Conservation (phyloP, 371 early-diverging fungal genomes). For the Mortierella sp. region DNA sequence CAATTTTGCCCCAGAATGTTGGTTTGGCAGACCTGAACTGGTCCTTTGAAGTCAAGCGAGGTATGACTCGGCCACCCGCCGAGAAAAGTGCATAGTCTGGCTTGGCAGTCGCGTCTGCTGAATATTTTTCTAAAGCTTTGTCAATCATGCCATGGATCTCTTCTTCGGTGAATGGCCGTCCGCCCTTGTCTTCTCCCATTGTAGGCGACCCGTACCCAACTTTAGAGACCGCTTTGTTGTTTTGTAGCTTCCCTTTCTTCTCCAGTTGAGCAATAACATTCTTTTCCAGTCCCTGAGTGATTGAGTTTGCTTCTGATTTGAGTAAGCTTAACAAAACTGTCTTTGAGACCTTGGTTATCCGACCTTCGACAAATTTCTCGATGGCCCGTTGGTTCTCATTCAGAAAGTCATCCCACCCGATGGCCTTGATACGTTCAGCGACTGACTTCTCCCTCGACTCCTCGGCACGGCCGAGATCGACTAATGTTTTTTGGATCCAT, state of each 20-base stretch:
- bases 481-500: slow-evolving; percentile 33
- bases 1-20: slow-evolving; percentile 50
- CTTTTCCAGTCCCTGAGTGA: slow-evolving; percentile 41
- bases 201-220: neutral
- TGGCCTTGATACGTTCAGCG: slow-evolving; percentile 16
- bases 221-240: slow-evolving; percentile 17
- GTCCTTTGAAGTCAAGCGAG: slow-evolving; percentile 64
- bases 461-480: slow-evolving; percentile 19
- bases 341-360: slow-evolving; percentile 34
- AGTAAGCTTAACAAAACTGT: slow-evolving; percentile 28
- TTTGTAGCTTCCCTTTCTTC: slow-evolving; percentile 42
- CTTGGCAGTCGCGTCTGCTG: slow-evolving; percentile 64
- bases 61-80: slow-evolving; percentile 72
- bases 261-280: slow-evolving; percentile 39
- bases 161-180: slow-evolving; percentile 26
- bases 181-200: neutral
- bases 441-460: slow-evolving; percentile 5
- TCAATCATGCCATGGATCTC: slow-evolving; percentile 51
- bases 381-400: slow-evolving; percentile 37
- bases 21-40: slow-evolving; percentile 51
- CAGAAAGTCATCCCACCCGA: slow-evolving; percentile 36
- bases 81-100: slow-evolving; percentile 78
- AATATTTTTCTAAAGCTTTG: slow-evolving; percentile 55
- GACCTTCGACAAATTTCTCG: slow-evolving; percentile 32
- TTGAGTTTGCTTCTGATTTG: slow-evolving; percentile 31